A percentile compares a stretch with the other conserved stretches of the same genome.
Conservation (phyloP, 2,329 filamentous ascomycete genomes). For the Aspergillus puulaauensis region DNA sequence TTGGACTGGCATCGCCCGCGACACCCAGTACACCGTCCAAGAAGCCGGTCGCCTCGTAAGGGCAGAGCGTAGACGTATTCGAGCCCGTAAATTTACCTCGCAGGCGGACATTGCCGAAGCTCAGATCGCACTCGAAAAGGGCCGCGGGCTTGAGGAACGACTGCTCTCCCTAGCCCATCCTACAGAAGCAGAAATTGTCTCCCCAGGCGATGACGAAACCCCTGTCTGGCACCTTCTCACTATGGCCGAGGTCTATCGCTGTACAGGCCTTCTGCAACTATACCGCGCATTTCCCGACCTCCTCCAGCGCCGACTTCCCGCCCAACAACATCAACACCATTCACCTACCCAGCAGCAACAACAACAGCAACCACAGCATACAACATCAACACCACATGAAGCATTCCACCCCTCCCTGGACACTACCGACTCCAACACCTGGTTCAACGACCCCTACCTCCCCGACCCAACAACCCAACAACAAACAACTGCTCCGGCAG, state of each 20-base stretch:
- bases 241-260: conserved; percentile 55
- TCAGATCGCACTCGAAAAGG: conserved; percentile 36
- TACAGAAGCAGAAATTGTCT: conserved; percentile 47
- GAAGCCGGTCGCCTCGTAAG: conserved; percentile 48
- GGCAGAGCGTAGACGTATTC: conserved; percentile 36
- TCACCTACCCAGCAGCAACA: conserved; percentile 5
- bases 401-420: background rate
- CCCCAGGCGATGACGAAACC: conserved; percentile 53
- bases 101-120: conserved; percentile 34
- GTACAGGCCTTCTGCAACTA: conserved; percentile 53
- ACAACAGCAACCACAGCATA: conserved; percentile 12
- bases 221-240: conserved; percentile 54
- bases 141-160: conserved; percentile 47
- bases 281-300: conserved; percentile 56
- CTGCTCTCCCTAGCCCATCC: conserved; percentile 50
- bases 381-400: conserved; percentile 20
- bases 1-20: conserved; percentile 41
- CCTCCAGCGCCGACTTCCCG: conserved; percentile 44
- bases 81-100: conserved; percentile 37
- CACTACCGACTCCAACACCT: background rate
- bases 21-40: conserved; percentile 37
- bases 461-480: conserved; percentile 22
- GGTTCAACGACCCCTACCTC: conserved; percentile 16
- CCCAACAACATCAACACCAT: conserved; percentile 6
- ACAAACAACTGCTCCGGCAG: conserved; percentile 18